phyloP scores from a whole-genome alignment of 495 filamentous ascomycete species.

The Lentithecium fluviatile region DNA sequence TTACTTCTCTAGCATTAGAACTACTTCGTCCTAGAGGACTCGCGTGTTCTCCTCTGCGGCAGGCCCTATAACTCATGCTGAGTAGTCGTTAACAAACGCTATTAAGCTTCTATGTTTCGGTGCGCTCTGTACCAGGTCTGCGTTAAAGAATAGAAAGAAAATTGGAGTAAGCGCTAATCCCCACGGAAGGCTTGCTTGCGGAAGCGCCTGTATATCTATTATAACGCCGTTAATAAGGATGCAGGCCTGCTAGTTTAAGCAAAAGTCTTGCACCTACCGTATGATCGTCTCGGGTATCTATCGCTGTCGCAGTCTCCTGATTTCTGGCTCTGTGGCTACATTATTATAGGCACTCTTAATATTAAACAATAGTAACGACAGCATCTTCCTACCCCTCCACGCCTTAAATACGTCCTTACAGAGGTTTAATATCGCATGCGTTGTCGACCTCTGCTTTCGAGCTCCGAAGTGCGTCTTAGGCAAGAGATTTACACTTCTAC shows the following conservation, averaged over 20 bases:
- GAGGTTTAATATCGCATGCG: slow-evolving; percentile 33
- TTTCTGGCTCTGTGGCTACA: slow-evolving; percentile 41
- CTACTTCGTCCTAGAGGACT: slow-evolving; percentile 24
- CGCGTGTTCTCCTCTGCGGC: slow-evolving; percentile 29
- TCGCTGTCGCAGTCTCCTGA: slow-evolving; percentile 41
- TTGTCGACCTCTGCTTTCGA: slow-evolving; percentile 32
- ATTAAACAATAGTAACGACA: slow-evolving; percentile 46
- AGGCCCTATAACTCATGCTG: slow-evolving; percentile 29
- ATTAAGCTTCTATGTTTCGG: slow-evolving; percentile 23
- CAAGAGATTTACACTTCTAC: slow-evolving; percentile 16
- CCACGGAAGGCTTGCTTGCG: slow-evolving; percentile 37
- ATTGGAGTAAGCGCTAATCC: slow-evolving; percentile 38
- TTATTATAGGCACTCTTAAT: slow-evolving; percentile 49
- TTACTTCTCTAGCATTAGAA: slow-evolving; percentile 32
- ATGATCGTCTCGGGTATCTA: slow-evolving; percentile 39
- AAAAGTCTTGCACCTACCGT: slow-evolving; percentile 43
- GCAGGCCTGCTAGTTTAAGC: slow-evolving; percentile 22
- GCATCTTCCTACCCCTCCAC: slow-evolving; percentile 30
- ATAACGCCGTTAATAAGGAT: slow-evolving; percentile 32
- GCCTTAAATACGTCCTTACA: slow-evolving; percentile 40
- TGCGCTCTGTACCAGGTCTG: slow-evolving; percentile 34
- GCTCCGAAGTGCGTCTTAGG: slow-evolving; percentile 37
- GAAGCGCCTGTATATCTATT: slow-evolving; percentile 9
- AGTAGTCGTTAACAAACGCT: slow-evolving; percentile 37
- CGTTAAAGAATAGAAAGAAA: slow-evolving; percentile 42